Conservation (phyloP, 495 filamentous ascomycete genomes). For the Daldinia loculata region DNA sequence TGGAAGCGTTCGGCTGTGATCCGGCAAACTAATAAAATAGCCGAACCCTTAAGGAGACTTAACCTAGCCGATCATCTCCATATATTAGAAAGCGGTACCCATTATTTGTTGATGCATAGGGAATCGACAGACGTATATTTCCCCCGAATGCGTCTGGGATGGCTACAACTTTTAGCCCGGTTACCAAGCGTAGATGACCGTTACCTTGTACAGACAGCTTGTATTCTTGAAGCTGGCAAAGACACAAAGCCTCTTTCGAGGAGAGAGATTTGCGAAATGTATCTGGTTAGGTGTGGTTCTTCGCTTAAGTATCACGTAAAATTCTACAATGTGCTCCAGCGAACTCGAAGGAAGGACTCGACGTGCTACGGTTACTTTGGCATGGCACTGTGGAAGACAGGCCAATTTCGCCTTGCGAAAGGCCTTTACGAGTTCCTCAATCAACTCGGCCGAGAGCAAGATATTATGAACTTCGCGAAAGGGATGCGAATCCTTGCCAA, state of each 20-base stretch:
- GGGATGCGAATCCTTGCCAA: conserved; percentile 12
- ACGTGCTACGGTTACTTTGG: conserved; percentile 13
- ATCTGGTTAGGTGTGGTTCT: conserved; percentile 22
- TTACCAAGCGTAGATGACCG: conserved; percentile 28
- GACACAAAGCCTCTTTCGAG: conserved; percentile 14
- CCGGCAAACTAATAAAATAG: conserved; percentile 41
- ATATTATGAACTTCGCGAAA: conserved; percentile 23
- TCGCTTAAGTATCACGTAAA: conserved; percentile 3
- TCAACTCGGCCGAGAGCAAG: conserved; percentile 32
- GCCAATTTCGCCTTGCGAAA: conserved; percentile 10
- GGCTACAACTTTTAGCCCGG: conserved; percentile 41
- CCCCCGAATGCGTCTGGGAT: conserved; percentile 27
- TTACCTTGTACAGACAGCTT: conserved; percentile 21
- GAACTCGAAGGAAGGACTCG: background rate
- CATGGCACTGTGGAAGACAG: conserved; percentile 18
- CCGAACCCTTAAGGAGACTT: conserved; percentile 26
- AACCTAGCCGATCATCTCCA: conserved; percentile 17
- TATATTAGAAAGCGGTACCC: conserved; percentile 30
- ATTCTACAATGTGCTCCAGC: background rate
- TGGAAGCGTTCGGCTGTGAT: background rate
- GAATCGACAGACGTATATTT: conserved; percentile 12
- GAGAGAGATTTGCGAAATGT: conserved; percentile 36
- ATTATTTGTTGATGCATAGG: conserved; percentile 22
- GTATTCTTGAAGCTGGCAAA: conserved; percentile 32
- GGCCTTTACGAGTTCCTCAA: conserved; percentile 28